Conservation (phyloP, 441 rosid species). For the Dalechampia spathulata region DNA sequence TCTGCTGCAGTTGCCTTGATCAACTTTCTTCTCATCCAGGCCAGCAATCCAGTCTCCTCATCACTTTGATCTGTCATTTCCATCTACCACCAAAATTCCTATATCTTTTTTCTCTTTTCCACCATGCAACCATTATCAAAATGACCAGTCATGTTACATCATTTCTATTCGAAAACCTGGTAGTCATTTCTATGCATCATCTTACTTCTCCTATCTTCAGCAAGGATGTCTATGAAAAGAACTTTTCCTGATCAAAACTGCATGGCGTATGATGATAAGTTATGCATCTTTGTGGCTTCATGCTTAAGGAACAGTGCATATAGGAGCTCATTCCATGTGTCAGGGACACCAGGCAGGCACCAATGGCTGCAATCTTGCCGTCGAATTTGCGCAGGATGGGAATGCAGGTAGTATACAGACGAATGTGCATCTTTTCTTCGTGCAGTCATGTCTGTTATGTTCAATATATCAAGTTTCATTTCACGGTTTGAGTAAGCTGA, state of each 20-base stretch:
- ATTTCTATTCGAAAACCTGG: too few species aligned
- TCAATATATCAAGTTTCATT: slow-evolving; percentile 36
- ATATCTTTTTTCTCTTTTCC: too few species aligned
- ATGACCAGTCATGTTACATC: too few species aligned
- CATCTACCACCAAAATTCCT: too few species aligned
- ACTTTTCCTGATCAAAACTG: too few species aligned
- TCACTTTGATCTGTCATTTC: too few species aligned
- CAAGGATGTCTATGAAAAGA: too few species aligned
- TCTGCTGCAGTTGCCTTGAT: too few species aligned
- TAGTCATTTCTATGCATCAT: too few species aligned
- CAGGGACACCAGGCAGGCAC: slow-evolving; percentile 96
- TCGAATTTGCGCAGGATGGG: slow-evolving; percentile 44
- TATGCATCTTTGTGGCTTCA: slow-evolving; percentile 17
- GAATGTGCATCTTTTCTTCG: slow-evolving; percentile 87
- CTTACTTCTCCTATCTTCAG: slow-evolving; percentile 8
- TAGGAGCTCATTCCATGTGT: slow-evolving; percentile 86
- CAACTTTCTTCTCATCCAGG: too few species aligned
- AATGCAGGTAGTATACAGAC: slow-evolving; percentile 62
- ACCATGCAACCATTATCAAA: too few species aligned
- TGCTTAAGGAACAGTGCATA: slow-evolving; percentile 57
- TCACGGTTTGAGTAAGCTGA: slow-evolving; percentile 25
- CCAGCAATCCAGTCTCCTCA: too few species aligned
- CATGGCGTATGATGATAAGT: slow-evolving; percentile 20
- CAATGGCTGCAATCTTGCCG: slow-evolving; percentile 98
- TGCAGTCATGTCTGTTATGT: slow-evolving; percentile 62